A percentile compares a stretch with the other conserved stretches of the same genome.
Conservation (phyloP, 1,284 basidiomycete genomes). For the Anthracocystis setariae region DNA sequence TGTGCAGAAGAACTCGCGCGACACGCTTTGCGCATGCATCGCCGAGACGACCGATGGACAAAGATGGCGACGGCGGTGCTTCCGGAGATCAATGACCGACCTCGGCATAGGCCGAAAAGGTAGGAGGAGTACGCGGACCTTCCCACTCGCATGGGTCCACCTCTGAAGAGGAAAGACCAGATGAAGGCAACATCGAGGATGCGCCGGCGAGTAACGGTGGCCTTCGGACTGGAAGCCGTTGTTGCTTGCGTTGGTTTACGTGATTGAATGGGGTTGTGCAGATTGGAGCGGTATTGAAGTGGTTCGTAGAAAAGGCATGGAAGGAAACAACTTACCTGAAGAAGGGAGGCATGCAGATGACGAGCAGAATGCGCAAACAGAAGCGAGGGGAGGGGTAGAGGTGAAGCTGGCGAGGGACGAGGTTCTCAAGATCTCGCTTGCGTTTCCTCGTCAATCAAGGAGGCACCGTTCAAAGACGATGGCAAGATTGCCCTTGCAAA, state of each 20-base stretch:
- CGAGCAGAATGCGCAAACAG: neutral
- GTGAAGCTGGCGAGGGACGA: neutral
- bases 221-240: constrained; percentile 61
- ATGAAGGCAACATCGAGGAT: constrained; percentile 13
- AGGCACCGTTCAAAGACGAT: constrained; percentile 41
- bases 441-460: constrained; percentile 31
- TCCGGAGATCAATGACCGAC: constrained; percentile 40
- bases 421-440: constrained; percentile 36
- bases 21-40: constrained; percentile 4
- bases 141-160: constrained; percentile 63
- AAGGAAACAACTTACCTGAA: constrained; percentile 27
- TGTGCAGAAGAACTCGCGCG: constrained; percentile 29
- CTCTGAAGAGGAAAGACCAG: constrained; percentile 18
- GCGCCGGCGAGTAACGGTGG: constrained; percentile 63
- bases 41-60: neutral
- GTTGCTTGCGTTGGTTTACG: neutral
- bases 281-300: neutral
- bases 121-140: constrained; percentile 67
- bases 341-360: neutral
- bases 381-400: neutral
- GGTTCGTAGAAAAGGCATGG: neutral
- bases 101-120: constrained; percentile 40
- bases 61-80: constrained; percentile 16
- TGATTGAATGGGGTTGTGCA: neutral
- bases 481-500: constrained; percentile 46